Base-by-base conservation (phyloP, 2,329 filamentous ascomycete species). In the Ascocoryne sarcoides region DNA sequence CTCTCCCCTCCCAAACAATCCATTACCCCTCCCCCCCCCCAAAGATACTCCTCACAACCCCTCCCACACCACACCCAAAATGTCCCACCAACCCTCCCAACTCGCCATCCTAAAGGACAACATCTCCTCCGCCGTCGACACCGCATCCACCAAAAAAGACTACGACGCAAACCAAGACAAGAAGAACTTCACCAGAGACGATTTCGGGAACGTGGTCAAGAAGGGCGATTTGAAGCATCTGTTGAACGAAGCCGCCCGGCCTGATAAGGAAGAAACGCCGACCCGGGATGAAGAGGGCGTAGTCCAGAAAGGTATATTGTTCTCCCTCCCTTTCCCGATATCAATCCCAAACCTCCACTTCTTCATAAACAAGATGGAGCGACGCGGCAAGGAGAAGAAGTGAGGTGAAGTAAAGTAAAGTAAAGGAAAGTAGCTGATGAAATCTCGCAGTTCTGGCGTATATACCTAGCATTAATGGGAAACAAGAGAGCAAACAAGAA, bases 171-270 rank as follows among this genome's bases (percentile, higher is more conserved):
- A 44, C 16, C 26, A 46, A 36, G 44, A 49, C 36, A 35, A 33
- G 15, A 28, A 32, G 10, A 47, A 49, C 12, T 47, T 45, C 37
- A 42, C 38, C 12, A 48, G 43, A 36, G 52, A 54, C 36, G 14
- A 12, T 1, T 41, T 50, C 26, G 50, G 50, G 3, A 52, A 53
- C 18, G 44, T 30, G 14, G 42, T 44, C 39, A 46, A 39, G 33
- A 54, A 50, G 29, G 47, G 52, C 3, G 42, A 39, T 35, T 50
- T 46, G 23, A 56, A 57, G 31, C 44, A 57, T 23, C 45, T 51
- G 42, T 44, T 57, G 34, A 51, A 55, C 26, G 36, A 47, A 18
- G 54, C 53, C 36, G 52, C 51, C 14, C 5, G n/a, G n/a, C n/a
- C n/a, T n/a, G n/a, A n/a, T n/a, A 33, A 31, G 43, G 48, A 3